Conservation (phyloP, 306 rosid species). For the Malus sylvestris region DNA sequence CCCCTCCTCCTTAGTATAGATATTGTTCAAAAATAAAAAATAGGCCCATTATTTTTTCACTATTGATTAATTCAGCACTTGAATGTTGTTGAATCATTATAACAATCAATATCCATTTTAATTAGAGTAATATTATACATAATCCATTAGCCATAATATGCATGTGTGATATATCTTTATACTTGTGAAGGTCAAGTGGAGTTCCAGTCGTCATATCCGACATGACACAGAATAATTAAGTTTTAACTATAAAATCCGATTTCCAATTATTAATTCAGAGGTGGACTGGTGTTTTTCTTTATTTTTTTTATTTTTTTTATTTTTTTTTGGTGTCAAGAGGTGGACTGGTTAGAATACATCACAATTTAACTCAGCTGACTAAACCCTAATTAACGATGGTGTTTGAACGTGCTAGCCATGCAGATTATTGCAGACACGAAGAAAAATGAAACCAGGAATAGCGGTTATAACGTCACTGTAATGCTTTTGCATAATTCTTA, state of each 20-base stretch:
- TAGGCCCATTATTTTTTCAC: too few species aligned
- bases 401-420: neutral
- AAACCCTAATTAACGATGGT: neutral
- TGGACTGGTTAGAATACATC: neutral
- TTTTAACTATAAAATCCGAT: neutral
- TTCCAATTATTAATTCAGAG: neutral
- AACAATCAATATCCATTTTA: too few species aligned
- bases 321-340: neutral
- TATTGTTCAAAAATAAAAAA: too few species aligned
- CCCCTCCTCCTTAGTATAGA: rapidly evolving
- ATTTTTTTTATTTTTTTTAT: too few species aligned
- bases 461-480: neutral
- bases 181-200: too few species aligned
- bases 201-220: neutral
- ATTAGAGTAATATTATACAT: too few species aligned
- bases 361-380: neutral
- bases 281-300: neutral
- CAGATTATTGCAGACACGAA: neutral
- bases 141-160: too few species aligned
- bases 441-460: neutral
- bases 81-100: too few species aligned
- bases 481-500: neutral
- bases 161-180: too few species aligned
- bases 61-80: too few species aligned
- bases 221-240: neutral